These are phyloP conservation scores for Panus rudis DNA, from an alignment of 768 basidiomycete species.

Conservation along the genomic window DNA sequence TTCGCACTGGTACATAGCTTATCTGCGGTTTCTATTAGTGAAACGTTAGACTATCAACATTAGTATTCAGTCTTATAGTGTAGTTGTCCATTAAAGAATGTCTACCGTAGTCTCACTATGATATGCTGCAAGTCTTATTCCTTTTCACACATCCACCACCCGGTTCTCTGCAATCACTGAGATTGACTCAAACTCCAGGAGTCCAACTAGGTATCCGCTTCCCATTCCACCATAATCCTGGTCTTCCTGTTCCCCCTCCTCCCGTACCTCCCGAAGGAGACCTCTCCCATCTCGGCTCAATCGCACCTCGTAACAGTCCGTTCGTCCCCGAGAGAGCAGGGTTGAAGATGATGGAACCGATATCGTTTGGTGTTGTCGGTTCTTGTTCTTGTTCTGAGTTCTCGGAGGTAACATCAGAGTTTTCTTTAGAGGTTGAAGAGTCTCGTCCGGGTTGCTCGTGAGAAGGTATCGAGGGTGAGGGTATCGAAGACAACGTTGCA, in stretches of 20 bases:
- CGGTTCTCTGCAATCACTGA: neutral
- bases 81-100: too few species aligned
- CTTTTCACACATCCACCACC: neutral
- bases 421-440: too few species aligned
- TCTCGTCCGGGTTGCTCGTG: too few species aligned
- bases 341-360: slow-evolving; percentile 63
- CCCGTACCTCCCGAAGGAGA: too few species aligned
- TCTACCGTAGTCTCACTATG: too few species aligned
- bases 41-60: too few species aligned
- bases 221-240: slow-evolving; percentile 40
- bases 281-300: slow-evolving; percentile 68
- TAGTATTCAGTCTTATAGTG: too few species aligned
- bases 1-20: too few species aligned
- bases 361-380: slow-evolving; percentile 4
- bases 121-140: too few species aligned
- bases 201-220: slow-evolving; percentile 20
- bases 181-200: neutral
- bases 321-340: slow-evolving; percentile 47
- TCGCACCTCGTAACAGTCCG: slow-evolving; percentile 51
- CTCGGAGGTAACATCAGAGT: neutral
- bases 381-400: slow-evolving; percentile 4
- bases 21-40: too few species aligned
- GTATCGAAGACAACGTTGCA: too few species aligned
- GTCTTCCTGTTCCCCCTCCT: slow-evolving; percentile 21
- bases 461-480: too few species aligned